Evolutionary conservation across 257 asterid genomes (phyloP).

Genomic region (Euphrasia confusa): DNA sequence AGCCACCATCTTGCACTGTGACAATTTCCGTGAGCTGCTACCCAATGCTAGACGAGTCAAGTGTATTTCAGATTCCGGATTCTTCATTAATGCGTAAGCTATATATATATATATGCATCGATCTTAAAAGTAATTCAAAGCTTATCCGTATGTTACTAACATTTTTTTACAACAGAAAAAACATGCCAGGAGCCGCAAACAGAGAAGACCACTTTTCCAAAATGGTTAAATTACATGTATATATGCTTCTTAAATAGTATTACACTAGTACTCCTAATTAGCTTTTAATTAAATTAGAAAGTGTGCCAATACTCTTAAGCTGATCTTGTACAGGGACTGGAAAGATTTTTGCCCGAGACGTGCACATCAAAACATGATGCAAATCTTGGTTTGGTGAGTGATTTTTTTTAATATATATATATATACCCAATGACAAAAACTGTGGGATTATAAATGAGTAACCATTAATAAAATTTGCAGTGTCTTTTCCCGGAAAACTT

Average conservation of each 20-base stretch:
- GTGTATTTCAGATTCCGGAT: conserved; percentile 18
- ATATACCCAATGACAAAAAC: no score
- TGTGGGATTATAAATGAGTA: no score
- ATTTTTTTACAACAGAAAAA: not conserved
- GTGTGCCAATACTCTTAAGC: not conserved
- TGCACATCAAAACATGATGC: conserved; percentile 26
- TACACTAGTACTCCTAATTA: no score
- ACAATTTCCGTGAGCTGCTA: conserved; percentile 23
- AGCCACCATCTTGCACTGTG: conserved; percentile 33
- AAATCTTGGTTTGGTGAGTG: conserved; percentile 25
- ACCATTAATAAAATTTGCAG: conserved; percentile 9
- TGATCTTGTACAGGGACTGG: conserved; percentile 19
- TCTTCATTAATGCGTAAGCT: conserved; percentile 13
- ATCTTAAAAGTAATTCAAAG: not conserved
- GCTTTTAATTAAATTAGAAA: not conserved
- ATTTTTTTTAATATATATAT: no score
- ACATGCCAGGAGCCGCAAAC: not conserved
- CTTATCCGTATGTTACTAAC: no score
- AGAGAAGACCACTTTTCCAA: not conserved
- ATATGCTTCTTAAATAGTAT: not conserved
- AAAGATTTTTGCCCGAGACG: conserved; percentile 21
- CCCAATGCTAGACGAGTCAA: conserved; percentile 25
- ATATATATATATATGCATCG: no score
- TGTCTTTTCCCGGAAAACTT: conserved; percentile 37
- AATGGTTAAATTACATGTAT: conserved; percentile 19